A percentile compares a stretch with the other conserved stretches of the same genome.
phyloP scores from a whole-genome alignment of 139 green algal genomes.

The Auxenochlorella pyrenoidosa region DNA sequence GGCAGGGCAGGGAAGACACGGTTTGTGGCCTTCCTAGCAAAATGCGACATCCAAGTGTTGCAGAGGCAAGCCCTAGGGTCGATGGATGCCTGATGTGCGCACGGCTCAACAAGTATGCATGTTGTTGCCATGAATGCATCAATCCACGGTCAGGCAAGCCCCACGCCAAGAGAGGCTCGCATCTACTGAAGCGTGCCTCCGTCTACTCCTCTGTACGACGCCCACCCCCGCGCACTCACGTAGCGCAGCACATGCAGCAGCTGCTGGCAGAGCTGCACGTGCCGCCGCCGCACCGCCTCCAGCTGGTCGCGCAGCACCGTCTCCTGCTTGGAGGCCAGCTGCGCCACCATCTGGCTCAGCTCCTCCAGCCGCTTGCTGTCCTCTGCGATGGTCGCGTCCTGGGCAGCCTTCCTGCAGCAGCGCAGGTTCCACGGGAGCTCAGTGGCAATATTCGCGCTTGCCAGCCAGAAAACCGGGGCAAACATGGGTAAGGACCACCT shows the following conservation, averaged over 20 bases:
- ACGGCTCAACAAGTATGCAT: too few species aligned
- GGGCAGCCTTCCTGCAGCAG: slow-evolving; percentile 33
- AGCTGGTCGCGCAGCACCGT: slow-evolving; percentile 44
- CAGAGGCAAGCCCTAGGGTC: too few species aligned
- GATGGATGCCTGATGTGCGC: too few species aligned
- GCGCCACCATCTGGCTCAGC: slow-evolving; percentile 33
- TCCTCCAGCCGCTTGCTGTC: slow-evolving; percentile 49
- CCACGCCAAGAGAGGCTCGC: too few species aligned
- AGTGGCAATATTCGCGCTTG: neutral
- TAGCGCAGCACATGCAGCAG: slow-evolving; percentile 42
- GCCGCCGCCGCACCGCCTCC: slow-evolving; percentile 37
- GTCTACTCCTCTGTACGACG: too few species aligned
- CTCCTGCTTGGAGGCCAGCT: slow-evolving; percentile 42
- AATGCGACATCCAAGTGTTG: too few species aligned
- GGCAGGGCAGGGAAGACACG: too few species aligned
- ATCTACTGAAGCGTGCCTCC: too few species aligned
- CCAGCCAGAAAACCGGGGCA: neutral
- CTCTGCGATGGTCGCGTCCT: slow-evolving; percentile 58
- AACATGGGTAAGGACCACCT: neutral
- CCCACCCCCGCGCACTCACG: neutral
- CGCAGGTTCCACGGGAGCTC: neutral
- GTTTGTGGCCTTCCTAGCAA: too few species aligned
- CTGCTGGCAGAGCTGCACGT: slow-evolving; percentile 45
- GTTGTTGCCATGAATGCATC: too few species aligned
- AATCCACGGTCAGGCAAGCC: too few species aligned